phyloP scores from a whole-genome alignment of 768 basidiomycete genomes.

The Ramaria rubella region DNA sequence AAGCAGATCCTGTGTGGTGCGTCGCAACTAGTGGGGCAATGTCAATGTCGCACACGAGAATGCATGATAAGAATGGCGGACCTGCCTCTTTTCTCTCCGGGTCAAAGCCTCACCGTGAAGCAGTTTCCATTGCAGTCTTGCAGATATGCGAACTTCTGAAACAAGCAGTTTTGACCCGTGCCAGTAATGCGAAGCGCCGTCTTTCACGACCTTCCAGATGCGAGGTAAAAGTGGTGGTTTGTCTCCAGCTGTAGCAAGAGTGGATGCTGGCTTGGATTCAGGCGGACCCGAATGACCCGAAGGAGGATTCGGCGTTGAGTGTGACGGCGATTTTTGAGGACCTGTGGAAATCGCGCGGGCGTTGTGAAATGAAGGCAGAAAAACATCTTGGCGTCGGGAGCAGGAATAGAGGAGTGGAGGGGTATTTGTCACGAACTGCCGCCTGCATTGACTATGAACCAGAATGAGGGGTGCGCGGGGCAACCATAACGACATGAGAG shows the following conservation, averaged over 20 bases:
- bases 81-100: constrained; percentile 90
- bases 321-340: not conserved
- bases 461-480: constrained; percentile 1
- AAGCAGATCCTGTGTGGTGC: constrained; percentile 89
- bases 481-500: constrained; percentile 8
- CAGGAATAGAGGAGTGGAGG: not conserved
- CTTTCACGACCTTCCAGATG: constrained; percentile 89
- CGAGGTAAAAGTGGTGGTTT: constrained; percentile 46
- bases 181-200: constrained; percentile 96
- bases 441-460: not conserved
- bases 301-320: not conserved
- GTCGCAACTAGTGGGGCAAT: constrained; percentile 55
- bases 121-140: constrained; percentile 84
- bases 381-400: not conserved
- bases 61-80: constrained; percentile 27
- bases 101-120: constrained; percentile 88
- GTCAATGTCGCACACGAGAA: constrained; percentile 1
- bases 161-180: constrained; percentile 90
- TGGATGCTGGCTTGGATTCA: constrained; percentile 9
- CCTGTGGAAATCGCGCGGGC: not conserved
- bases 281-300: not conserved
- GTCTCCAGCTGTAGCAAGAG: constrained; percentile 1
- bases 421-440: not conserved
- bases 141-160: constrained; percentile 88
- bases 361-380: not conserved